Percentiles rank a stretch among this genome's conserved stretches.
Evolutionary conservation across 2,329 filamentous ascomycete genomes (phyloP).

Genomic region (Aspergillus carbonarius): DNA sequence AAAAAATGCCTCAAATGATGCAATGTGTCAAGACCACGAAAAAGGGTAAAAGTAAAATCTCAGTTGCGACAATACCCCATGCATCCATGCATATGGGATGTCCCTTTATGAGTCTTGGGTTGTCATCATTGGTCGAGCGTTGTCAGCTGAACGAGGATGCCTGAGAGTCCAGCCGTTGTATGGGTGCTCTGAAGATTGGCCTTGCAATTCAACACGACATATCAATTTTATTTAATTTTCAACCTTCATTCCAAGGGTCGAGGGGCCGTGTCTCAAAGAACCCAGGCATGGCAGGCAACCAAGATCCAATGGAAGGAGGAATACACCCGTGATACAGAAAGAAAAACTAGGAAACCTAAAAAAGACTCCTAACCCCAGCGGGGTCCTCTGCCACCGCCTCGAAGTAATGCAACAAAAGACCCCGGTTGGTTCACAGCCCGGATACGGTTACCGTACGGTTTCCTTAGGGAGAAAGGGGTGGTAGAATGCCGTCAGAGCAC

Average conservation of each 20-base stretch:
- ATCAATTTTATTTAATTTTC: background rate
- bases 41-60: background rate
- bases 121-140: background rate
- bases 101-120: background rate
- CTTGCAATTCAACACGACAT: background rate
- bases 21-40: background rate
- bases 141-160: background rate
- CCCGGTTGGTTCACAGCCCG: constrained; percentile 22
- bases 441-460: constrained; percentile 26
- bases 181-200: background rate
- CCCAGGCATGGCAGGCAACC: too few species aligned
- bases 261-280: background rate
- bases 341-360: constrained; percentile 6
- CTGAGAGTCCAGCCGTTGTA: background rate
- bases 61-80: constrained; percentile 2
- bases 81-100: constrained; percentile 2
- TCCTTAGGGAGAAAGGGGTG: constrained; percentile 6
- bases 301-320: background rate
- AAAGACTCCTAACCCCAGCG: constrained; percentile 3
- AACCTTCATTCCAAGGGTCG: background rate
- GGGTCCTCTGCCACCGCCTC: constrained; percentile 5
- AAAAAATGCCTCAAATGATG: constrained; percentile 9
- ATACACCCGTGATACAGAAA: background rate
- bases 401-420: constrained; percentile 19
- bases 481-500: constrained; percentile 30